These are phyloP conservation scores for Zarea fungicola DNA, from an alignment of 2,329 filamentous ascomycete species.

Conservation along the genomic window DNA sequence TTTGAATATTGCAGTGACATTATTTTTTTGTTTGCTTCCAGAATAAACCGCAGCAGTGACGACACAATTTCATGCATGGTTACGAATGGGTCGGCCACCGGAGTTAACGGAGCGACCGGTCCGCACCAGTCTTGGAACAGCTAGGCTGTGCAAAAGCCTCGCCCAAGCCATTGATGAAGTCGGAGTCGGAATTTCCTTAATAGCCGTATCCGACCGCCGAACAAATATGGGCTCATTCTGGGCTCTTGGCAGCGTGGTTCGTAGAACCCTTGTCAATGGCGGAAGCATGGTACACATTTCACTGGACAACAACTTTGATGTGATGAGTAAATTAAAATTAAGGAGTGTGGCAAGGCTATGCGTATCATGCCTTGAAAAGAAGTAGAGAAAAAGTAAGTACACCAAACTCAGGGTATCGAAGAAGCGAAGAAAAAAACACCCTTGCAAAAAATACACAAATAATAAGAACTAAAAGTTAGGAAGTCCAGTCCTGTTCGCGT, in stretches of 20 bases:
- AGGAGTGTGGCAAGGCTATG: neutral
- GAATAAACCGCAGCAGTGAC: too few species aligned
- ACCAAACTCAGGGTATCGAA: conserved; percentile 9
- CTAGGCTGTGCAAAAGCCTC: conserved; percentile 2
- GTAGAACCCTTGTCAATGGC: too few species aligned
- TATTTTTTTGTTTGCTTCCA: too few species aligned
- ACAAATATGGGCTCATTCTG: neutral
- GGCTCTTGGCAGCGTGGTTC: too few species aligned
- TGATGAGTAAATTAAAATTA: neutral
- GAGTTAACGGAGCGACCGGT: conserved; percentile 3
- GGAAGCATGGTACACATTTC: too few species aligned
- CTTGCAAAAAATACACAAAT: neutral
- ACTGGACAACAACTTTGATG: neutral
- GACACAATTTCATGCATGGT: neutral
- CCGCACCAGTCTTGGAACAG: neutral
- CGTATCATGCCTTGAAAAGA: neutral
- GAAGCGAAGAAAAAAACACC: conserved; percentile 1
- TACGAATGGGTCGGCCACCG: neutral
- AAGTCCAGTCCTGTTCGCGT: neutral
- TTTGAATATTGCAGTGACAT: too few species aligned
- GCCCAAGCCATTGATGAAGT: neutral
- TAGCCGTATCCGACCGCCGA: neutral
- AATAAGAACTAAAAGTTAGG: neutral
- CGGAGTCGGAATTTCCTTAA: neutral
- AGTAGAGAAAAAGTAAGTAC: neutral